A percentile compares a stretch with the other conserved stretches of the same genome.
Evolutionary conservation across 768 basidiomycete species (phyloP).

Genomic region (Leccinum rimulosum): DNA sequence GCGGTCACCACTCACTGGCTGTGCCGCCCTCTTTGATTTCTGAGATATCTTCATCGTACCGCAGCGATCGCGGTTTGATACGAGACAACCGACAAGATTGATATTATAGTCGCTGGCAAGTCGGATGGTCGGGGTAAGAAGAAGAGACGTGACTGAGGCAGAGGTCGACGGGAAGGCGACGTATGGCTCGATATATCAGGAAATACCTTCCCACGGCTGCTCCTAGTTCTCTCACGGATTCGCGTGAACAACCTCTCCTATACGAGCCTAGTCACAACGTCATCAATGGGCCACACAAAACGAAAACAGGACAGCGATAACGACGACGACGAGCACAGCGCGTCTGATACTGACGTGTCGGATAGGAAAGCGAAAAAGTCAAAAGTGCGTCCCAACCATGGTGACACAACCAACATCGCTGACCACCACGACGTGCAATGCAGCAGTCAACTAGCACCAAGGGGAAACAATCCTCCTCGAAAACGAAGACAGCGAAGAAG

Average conservation of each 20-base stretch:
- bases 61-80: constrained; percentile 42
- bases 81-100: constrained; percentile 9
- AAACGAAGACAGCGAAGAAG: constrained; percentile 35
- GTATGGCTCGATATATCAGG: constrained; percentile 33
- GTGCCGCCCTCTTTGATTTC: constrained; percentile 77
- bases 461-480: constrained; percentile 13
- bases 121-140: constrained; percentile 9
- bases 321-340: constrained; percentile 12
- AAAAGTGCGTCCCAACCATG: constrained; percentile 12
- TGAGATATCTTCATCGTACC: constrained; percentile 85
- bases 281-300: constrained; percentile 17
- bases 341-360: constrained; percentile 15
- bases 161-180: constrained; percentile 14
- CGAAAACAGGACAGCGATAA: constrained; percentile 18
- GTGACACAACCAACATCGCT: not conserved
- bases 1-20: constrained; percentile 57
- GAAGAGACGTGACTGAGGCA: constrained; percentile 6
- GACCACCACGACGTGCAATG: not conserved
- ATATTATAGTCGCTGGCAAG: constrained; percentile 1
- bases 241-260: too few relatives aligned
- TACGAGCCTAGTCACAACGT: not conserved
- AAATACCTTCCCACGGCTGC: constrained; percentile 22
- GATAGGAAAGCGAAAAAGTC: constrained; percentile 1
- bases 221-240: constrained; percentile 6
- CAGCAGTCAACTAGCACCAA: constrained; percentile 1